Percentiles rank a stretch among this genome's conserved stretches.
Evolutionary conservation across 305 asterid genomes (phyloP).

Genomic region (Solanum hybrid): DNA sequence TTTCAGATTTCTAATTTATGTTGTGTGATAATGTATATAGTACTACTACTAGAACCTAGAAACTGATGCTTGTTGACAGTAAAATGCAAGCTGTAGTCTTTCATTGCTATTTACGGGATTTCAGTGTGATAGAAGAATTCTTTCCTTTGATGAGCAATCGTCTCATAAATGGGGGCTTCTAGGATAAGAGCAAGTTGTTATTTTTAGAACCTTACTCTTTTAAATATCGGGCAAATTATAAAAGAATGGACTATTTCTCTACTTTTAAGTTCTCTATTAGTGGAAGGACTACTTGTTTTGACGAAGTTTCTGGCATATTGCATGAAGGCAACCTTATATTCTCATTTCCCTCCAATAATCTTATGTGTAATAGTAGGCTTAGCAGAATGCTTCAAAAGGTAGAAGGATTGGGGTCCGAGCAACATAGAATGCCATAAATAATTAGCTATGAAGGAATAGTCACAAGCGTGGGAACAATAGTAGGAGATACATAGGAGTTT

Average conservation of each 20-base stretch:
- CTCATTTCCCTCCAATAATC: background rate
- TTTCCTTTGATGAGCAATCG: background rate
- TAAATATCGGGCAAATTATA: background rate
- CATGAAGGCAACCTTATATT: background rate
- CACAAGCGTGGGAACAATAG: background rate
- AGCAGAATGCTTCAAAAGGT: background rate
- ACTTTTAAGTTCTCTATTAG: background rate
- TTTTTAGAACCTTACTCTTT: background rate
- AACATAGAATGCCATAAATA: background rate
- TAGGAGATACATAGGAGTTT: background rate
- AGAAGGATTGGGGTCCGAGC: background rate
- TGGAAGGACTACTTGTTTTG: background rate
- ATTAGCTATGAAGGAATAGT: background rate
- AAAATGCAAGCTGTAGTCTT: background rate
- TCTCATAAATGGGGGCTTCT: background rate
- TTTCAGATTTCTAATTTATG: background rate
- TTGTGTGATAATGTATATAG: background rate
- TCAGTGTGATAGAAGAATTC: background rate
- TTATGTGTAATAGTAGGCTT: background rate
- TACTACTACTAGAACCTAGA: background rate
- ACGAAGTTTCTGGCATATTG: background rate
- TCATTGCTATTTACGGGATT: background rate
- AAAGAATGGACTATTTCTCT: background rate
- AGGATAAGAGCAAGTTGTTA: background rate
- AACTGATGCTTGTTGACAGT: background rate